Percentiles rank a stretch among this genome's conserved stretches.
phyloP scores from a whole-genome alignment of 345 rosid species.

The Camelina laxa region DNA sequence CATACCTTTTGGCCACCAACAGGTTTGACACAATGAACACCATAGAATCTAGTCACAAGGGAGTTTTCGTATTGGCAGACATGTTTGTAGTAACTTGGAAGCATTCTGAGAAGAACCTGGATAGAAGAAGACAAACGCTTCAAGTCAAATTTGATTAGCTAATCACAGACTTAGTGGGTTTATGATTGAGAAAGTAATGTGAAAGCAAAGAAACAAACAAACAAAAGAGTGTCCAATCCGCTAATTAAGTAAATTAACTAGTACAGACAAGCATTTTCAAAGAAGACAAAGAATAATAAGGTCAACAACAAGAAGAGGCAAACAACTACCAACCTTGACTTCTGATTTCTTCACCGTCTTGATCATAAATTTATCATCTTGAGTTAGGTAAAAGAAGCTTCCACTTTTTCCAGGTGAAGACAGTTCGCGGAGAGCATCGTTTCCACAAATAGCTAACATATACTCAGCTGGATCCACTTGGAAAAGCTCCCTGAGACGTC shows the following conservation, averaged over 20 bases:
- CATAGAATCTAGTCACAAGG: constrained; percentile 88
- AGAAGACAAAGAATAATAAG: constrained; percentile 23
- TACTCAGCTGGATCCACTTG: constrained; percentile 91
- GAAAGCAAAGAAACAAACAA: constrained; percentile 42
- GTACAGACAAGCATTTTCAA: constrained; percentile 17
- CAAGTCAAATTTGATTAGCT: constrained; percentile 39
- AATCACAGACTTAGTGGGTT: constrained; percentile 40
- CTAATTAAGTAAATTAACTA: constrained; percentile 39
- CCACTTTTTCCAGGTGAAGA: constrained; percentile 99
- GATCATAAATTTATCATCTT: constrained; percentile 97
- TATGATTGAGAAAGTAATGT: constrained; percentile 33
- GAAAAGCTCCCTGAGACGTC: constrained; percentile 88
- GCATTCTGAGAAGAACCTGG: constrained; percentile 96
- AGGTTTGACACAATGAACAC: constrained; percentile 95
- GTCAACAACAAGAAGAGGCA: constrained; percentile 26
- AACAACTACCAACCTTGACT: constrained; percentile 81
- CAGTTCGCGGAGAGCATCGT: constrained; percentile 94
- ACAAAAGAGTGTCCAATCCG: constrained; percentile 32
- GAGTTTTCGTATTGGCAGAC: constrained; percentile 76
- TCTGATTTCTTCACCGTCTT: constrained; percentile 97
- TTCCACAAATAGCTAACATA: constrained; percentile 96
- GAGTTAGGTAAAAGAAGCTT: constrained; percentile 95
- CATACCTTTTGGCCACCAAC: constrained; percentile 90
- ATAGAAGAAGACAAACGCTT: constrained; percentile 37
- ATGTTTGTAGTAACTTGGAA: constrained; percentile 81